Evolutionary conservation across 2,329 filamentous ascomycete genomes (phyloP).

Genomic region (Zymoseptoria brevis): DNA sequence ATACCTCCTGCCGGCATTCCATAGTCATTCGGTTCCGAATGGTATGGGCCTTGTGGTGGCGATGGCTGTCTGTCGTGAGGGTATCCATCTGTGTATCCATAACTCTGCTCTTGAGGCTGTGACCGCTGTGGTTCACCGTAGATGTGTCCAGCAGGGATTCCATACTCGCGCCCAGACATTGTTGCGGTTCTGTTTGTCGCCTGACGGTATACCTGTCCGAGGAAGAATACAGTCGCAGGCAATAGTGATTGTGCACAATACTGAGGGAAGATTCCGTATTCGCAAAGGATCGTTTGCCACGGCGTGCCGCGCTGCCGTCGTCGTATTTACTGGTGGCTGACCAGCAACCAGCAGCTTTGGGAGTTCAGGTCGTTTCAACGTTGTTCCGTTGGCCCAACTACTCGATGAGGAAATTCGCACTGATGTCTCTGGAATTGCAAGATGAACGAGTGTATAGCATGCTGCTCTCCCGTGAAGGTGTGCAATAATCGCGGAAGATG

Average conservation of each 20-base stretch:
- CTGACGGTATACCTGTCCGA: neutral
- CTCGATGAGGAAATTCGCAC: neutral
- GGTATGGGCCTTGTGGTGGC: conserved; percentile 2
- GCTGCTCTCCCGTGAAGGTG: neutral
- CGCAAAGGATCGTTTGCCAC: neutral
- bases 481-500: too few relatives aligned
- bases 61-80: neutral
- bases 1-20: neutral
- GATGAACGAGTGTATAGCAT: neutral
- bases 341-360: too few relatives aligned
- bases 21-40: neutral
- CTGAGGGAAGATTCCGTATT: neutral
- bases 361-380: neutral
- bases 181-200: neutral
- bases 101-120: conserved; percentile 4
- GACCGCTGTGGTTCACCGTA: conserved; percentile 6
- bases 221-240: neutral
- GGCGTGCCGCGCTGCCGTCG: too few relatives aligned
- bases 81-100: neutral
- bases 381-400: neutral
- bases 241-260: neutral
- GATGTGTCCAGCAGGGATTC: conserved; percentile 15
- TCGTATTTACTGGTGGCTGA: too few relatives aligned
- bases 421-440: neutral
- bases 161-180: conserved; percentile 19